Percentiles rank a stretch among this genome's conserved stretches.
Conservation (phyloP, 179 eudicot genomes). For the Sideroxylon spinosum region DNA sequence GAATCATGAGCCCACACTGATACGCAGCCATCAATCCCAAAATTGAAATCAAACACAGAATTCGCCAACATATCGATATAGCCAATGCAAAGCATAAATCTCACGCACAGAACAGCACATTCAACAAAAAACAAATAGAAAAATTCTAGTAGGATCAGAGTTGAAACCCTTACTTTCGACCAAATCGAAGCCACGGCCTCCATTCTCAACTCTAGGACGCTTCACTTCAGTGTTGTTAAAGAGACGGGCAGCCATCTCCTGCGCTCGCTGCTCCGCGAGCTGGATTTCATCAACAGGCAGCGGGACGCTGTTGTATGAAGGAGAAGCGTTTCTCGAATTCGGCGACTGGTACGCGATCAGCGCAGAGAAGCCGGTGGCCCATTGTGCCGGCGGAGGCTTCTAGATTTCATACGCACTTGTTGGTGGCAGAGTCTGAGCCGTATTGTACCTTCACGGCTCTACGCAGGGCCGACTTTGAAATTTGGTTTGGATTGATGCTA, state of each 20-base stretch:
- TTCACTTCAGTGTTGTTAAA: slow-evolving; percentile 32
- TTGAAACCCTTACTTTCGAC: slow-evolving; percentile 11
- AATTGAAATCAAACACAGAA: neutral
- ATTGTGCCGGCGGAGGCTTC: slow-evolving; percentile 39
- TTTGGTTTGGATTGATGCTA: too few relatives aligned
- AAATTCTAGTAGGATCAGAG: neutral
- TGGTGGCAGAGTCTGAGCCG: too few relatives aligned
- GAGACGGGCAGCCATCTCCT: slow-evolving; percentile 43
- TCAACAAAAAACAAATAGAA: neutral
- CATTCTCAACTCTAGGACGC: slow-evolving; percentile 48
- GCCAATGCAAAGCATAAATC: neutral
- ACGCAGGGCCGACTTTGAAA: too few relatives aligned
- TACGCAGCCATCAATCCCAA: neutral
- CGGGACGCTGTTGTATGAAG: slow-evolving; percentile 28
- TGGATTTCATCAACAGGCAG: slow-evolving; percentile 32
- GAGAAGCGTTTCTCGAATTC: slow-evolving; percentile 18
- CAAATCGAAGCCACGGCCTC: slow-evolving; percentile 14
- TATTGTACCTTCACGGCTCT: slow-evolving; percentile 30
- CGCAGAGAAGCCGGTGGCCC: slow-evolving; percentile 60
- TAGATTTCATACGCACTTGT: slow-evolving; percentile 47
- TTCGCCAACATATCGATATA: too few relatives aligned
- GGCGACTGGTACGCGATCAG: slow-evolving; percentile 38
- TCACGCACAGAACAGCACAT: neutral
- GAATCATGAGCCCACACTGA: neutral
- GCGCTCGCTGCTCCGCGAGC: slow-evolving; percentile 37